Base-by-base conservation (phyloP, 176 grass and related monocot genomes). In the Oryza longistaminata region DNA sequence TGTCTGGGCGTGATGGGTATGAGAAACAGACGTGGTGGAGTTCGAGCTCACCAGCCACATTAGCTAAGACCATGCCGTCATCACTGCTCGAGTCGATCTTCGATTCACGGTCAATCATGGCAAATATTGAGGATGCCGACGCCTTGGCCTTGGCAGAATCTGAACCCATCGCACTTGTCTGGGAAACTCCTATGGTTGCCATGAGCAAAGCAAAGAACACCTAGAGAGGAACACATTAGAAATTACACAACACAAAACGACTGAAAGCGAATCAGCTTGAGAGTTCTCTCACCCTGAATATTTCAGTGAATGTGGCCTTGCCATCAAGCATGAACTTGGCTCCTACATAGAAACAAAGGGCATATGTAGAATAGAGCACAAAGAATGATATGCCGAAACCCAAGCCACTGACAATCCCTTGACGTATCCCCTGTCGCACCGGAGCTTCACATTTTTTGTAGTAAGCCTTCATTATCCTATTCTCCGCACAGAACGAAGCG, bases 371-470 rank as follows among this genome's bases (percentile, higher is more conserved):
- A 45, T 85, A 91, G 12, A 85, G 48, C 34, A 91, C 27, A 9
- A 91, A 85, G 64, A 82, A 88, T 17, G 86, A 91, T 73, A 91
- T 31, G 39, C 90, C 90, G 21, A 91, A 91, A 46, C 81, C 81
- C 70, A 87, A 74, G 58, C 90, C 90, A 50, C 90, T 83, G 48
- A 88, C 81, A 76, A 78, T 68, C 50, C 90, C 90, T 87, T 82
- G 82, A 31, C 90, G 85, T 29, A 85, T 87, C 61, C 90, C 85
- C 75, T 91, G 80, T 13, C 21, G 78, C 64, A 81, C 64, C 42
- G 90, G 86, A 50, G 35, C 86, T 71, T 81, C 75, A 79, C 90
- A 88, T 80, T 91, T 91, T 22, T 52, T 66, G 50, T 88, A 76
- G 74, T 91, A 91, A 40, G 81, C 72, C 15, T 88, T 82, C 70